These are phyloP conservation scores for Camellia lanceoleosa DNA, from an alignment of 148 eudicot species.

Conservation along the genomic window DNA sequence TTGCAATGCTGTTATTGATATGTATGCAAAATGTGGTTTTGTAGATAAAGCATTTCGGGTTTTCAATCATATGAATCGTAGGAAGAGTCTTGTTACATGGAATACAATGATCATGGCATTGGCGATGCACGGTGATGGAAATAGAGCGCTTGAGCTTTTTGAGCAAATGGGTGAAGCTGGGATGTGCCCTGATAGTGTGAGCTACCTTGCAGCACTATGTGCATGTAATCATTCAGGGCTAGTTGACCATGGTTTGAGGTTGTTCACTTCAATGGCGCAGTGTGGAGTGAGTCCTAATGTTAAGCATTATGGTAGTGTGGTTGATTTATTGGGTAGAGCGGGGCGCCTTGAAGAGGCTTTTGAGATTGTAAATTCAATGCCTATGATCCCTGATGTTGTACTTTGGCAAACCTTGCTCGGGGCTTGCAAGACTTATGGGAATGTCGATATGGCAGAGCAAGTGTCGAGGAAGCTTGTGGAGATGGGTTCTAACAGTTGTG, in stretches of 20 bases:
- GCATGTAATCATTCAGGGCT: slow-evolving; percentile 83
- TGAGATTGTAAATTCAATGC: slow-evolving; percentile 58
- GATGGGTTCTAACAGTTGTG: slow-evolving; percentile 74
- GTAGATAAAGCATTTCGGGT: slow-evolving; percentile 57
- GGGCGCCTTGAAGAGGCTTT: slow-evolving; percentile 71
- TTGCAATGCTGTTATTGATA: slow-evolving; percentile 78
- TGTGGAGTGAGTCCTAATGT: slow-evolving; percentile 50
- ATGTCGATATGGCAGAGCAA: slow-evolving; percentile 69
- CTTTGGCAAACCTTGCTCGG: slow-evolving; percentile 86
- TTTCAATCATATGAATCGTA: slow-evolving; percentile 51
- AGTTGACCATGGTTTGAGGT: slow-evolving; percentile 63
- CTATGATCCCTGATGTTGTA: slow-evolving; percentile 58
- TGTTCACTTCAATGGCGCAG: slow-evolving; percentile 51
- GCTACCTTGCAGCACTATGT: slow-evolving; percentile 62
- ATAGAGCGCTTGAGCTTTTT: slow-evolving; percentile 56
- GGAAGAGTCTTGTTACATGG: slow-evolving; percentile 62
- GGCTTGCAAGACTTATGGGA: slow-evolving; percentile 69
- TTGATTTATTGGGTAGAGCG: slow-evolving; percentile 80
- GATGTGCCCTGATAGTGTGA: slow-evolving; percentile 41
- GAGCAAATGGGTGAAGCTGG: slow-evolving; percentile 38
- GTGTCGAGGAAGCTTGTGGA: slow-evolving; percentile 69
- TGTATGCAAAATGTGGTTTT: slow-evolving; percentile 76
- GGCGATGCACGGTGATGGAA: slow-evolving; percentile 69
- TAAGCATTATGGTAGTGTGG: slow-evolving; percentile 82
- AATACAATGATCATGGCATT: slow-evolving; percentile 80